These are phyloP conservation scores for Pseudognaphalium luteoalbum DNA, from an alignment of 129 eudicot species.

Conservation along the genomic window DNA sequence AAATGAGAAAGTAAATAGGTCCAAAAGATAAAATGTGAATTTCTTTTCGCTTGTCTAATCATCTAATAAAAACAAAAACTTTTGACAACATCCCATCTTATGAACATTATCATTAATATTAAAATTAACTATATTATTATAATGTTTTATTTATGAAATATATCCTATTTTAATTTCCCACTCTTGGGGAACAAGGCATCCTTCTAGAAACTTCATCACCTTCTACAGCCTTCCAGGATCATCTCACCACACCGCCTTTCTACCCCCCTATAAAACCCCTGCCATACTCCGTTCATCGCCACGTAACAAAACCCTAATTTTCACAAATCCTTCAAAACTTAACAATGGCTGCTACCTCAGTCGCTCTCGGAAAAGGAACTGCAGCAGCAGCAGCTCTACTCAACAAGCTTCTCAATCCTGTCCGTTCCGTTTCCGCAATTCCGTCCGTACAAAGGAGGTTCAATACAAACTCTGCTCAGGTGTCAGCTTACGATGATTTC, in stretches of 20 bases:
- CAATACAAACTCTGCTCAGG: conserved; percentile 31
- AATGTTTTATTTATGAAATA: too few species aligned
- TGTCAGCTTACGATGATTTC: conserved; percentile 34
- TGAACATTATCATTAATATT: too few species aligned
- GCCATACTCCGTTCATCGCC: background rate
- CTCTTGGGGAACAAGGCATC: background rate
- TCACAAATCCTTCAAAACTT: background rate
- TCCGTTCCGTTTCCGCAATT: conserved; percentile 27
- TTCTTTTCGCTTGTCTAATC: too few species aligned
- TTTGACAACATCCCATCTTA: too few species aligned
- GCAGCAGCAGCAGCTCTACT: conserved; percentile 8
- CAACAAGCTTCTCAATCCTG: conserved; percentile 16
- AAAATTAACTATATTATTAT: too few species aligned
- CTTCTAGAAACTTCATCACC: background rate
- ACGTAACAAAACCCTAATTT: background rate
- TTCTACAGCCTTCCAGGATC: background rate
- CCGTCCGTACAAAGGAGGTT: conserved; percentile 17
- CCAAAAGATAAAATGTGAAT: too few species aligned
- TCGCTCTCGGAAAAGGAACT: conserved; percentile 19
- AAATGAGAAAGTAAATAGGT: too few species aligned
- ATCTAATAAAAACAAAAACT: too few species aligned
- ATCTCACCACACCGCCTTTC: background rate
- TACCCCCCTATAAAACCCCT: background rate
- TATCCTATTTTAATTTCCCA: background rate
- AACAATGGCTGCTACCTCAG: conserved; percentile 31